phyloP scores from a whole-genome alignment of 257 asterid species.

The Schizonepeta tenuifolia region DNA sequence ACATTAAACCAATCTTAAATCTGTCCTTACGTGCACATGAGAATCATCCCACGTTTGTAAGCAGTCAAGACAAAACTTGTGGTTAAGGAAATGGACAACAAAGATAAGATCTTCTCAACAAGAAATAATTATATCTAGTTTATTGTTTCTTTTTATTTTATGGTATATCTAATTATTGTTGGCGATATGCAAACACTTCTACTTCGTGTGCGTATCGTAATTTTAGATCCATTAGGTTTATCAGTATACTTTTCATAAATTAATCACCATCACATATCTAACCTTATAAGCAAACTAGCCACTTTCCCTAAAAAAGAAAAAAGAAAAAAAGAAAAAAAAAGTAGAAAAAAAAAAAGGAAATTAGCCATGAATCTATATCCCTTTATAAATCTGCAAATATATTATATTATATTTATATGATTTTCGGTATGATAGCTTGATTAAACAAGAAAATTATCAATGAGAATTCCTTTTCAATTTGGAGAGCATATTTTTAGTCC shows the following conservation, averaged over 20 bases:
- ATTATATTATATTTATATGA: no score
- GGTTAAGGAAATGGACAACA: constrained; percentile 17
- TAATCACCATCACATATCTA: neutral
- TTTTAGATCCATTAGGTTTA: neutral
- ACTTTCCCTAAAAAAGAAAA: no score
- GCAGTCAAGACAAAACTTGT: constrained; percentile 24
- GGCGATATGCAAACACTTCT: neutral
- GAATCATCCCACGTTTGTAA: constrained; percentile 30
- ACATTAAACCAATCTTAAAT: constrained; percentile 8
- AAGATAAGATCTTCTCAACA: constrained; percentile 23
- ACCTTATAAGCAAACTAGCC: no score
- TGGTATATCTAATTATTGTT: constrained; percentile 13
- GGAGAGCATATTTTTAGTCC: no score
- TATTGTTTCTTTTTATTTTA: neutral
- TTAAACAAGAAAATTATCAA: no score
- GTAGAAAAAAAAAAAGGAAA: no score
- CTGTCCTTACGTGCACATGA: constrained; percentile 31
- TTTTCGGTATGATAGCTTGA: no score
- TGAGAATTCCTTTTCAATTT: no score
- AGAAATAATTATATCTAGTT: constrained; percentile 14
- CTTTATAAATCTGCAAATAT: no score
- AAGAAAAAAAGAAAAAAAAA: no score
- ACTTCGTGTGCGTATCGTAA: neutral
- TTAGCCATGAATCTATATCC: no score
- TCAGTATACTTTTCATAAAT: neutral